A percentile compares a stretch with the other conserved stretches of the same genome.
Evolutionary conservation across 1,284 basidiomycete genomes (phyloP).

Genomic region (Wallemia ichthyophaga): DNA sequence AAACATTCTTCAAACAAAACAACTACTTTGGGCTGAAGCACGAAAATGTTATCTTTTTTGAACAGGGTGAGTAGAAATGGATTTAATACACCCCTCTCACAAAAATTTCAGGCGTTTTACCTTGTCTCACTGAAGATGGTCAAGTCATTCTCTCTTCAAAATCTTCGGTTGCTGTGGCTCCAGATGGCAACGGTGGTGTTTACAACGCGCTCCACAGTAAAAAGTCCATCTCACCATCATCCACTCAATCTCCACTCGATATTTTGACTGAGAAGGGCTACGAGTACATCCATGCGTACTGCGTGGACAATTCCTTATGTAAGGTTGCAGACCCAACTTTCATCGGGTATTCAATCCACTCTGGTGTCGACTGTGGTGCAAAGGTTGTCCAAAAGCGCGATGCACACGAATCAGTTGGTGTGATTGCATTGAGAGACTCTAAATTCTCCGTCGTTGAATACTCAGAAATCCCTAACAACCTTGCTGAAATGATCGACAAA

Average conservation of each 20-base stretch:
- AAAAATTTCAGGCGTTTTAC: conserved; percentile 43
- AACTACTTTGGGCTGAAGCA: conserved; percentile 53
- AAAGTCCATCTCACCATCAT: conserved; percentile 25
- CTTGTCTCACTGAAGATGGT: conserved; percentile 76
- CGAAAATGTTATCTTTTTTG: conserved; percentile 70
- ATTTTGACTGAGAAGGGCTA: conserved; percentile 46
- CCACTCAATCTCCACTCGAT: conserved; percentile 16
- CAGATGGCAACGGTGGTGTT: conserved; percentile 90
- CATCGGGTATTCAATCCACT: conserved; percentile 67
- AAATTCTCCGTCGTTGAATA: conserved; percentile 88
- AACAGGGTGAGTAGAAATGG: conserved; percentile 41
- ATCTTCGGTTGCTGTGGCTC: conserved; percentile 60
- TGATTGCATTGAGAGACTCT: conserved; percentile 51
- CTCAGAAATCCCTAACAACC: conserved; percentile 68
- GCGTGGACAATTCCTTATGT: conserved; percentile 97
- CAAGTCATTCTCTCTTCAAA: conserved; percentile 64
- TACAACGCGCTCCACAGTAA: conserved; percentile 72
- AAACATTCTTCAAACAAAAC: conserved; percentile 51
- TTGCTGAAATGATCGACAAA: conserved; percentile 45
- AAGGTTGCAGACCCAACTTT: conserved; percentile 90
- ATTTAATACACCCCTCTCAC: conserved; percentile 4
- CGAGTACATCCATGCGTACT: conserved; percentile 76
- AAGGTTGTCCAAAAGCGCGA: conserved; percentile 80
- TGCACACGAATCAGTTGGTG: conserved; percentile 76
- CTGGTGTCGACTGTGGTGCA: conserved; percentile 61